Evolutionary conservation across 495 filamentous ascomycete species (phyloP).

Genomic region (Articulospora tetracladia): DNA sequence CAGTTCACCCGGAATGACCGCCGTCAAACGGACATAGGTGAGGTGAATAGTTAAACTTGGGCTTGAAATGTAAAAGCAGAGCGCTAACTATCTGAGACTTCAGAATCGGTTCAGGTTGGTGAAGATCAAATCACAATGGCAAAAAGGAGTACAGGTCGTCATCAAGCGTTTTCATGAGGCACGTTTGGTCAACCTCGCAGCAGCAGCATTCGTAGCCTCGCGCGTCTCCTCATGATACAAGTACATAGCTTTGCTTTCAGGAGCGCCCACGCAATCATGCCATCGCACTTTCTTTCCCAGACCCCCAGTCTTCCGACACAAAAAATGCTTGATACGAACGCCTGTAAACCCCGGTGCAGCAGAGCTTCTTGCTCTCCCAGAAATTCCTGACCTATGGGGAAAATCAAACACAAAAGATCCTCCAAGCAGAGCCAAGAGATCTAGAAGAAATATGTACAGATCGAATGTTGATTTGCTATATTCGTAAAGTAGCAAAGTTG

Average conservation of each 20-base stretch:
- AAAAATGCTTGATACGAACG: neutral
- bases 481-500: neutral
- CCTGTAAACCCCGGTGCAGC: neutral
- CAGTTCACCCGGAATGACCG: too few relatives aligned
- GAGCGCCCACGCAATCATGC: neutral
- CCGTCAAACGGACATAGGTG: too few relatives aligned
- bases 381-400: neutral
- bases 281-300: neutral
- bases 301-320: neutral
- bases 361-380: neutral
- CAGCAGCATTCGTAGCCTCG: neutral
- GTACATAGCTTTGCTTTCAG: neutral
- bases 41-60: too few relatives aligned
- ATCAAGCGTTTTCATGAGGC: neutral
- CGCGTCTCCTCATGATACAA: neutral
- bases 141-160: neutral
- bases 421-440: constrained; percentile 6
- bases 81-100: too few relatives aligned
- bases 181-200: neutral
- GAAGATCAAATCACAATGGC: neutral
- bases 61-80: too few relatives aligned
- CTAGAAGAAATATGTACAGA: constrained; percentile 22
- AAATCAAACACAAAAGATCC: constrained; percentile 2
- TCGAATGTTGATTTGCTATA: neutral
- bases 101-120: too few relatives aligned